Evolutionary conservation across 148 eudicot genomes (phyloP), one percentile per base, ranked within the genome.

Genomic region (Nepenthes mirabilis): DNA sequence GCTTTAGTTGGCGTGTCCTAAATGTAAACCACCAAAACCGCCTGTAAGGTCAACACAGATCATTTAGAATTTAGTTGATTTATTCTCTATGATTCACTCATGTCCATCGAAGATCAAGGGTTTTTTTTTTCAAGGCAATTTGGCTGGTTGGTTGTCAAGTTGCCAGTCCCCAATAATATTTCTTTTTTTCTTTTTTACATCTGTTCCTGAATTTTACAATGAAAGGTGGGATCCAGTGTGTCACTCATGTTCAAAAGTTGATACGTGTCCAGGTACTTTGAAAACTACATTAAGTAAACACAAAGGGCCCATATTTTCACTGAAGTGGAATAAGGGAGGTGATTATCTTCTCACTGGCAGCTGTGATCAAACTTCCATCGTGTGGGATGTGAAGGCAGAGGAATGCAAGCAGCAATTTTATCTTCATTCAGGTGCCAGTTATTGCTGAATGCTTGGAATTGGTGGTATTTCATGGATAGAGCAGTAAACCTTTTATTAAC

Each of bases 281-380:
- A 77, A 60, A 75, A 62, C 70, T 71, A 79, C 79, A n/a, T 70
- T 80, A 54, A 76, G 52, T 48, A 83, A 70, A 47, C 88, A 83
- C 67, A 80, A 81, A 43, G 85, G 81, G 43, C 82, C 85, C 7
- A 72, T 87, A 36, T 81, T 81, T 49, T 81, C 87, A 54, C 54
- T 87, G 64, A 87, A 87, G 60, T 87, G 95, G 95, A 83, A 81
- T 57, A 87, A 68, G 72, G 83, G 73, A 63, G 84, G 87, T 10
- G 95, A 87, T 70, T 83, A 77, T 73, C 75, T 87, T 65, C 83
- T 87, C 11, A 83, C 84, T 55, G 95, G 95, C 47, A 87, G 95
- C 69, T 74, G 74, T 56, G 95, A 83, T 60, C 74, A 57, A 62
- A 79, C 83, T 55, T 87, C 90, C 49, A 79, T 83, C 56, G 90